phyloP scores from a whole-genome alignment of 495 filamentous ascomycete species.

The Tuber microsphaerosporum region DNA sequence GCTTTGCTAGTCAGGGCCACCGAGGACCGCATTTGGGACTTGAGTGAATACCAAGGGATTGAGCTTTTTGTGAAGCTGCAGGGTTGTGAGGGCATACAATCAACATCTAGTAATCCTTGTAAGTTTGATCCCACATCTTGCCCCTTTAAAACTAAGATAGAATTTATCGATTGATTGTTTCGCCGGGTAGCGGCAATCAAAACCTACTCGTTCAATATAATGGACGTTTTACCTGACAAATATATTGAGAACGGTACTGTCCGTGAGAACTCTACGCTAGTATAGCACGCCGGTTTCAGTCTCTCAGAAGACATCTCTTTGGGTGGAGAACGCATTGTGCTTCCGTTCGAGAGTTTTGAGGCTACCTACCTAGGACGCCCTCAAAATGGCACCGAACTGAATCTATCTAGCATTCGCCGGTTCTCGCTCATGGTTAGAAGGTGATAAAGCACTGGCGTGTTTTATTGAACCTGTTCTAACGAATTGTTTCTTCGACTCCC shows the following conservation, averaged over 20 bases:
- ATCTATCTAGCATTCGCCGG: conserved; percentile 11
- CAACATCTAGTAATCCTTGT: neutral
- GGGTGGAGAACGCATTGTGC: conserved; percentile 18
- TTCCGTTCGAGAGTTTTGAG: conserved; percentile 55
- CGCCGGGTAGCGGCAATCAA: conserved; percentile 47
- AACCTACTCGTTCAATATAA: conserved; percentile 60
- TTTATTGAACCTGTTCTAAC: neutral
- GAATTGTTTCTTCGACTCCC: neutral
- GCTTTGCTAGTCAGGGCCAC: conserved; percentile 71
- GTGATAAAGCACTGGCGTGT: neutral
- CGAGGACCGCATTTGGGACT: conserved; percentile 50
- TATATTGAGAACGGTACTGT: conserved; percentile 48
- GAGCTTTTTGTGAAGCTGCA: conserved; percentile 43
- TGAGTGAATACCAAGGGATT: conserved; percentile 53
- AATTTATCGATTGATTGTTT: conserved; percentile 21
- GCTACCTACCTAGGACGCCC: conserved; percentile 66
- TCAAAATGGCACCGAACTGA: conserved; percentile 47
- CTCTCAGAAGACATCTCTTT: neutral
- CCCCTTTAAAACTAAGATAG: conserved; percentile 8
- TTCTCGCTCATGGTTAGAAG: conserved; percentile 30
- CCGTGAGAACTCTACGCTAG: conserved; percentile 55
- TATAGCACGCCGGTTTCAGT: conserved; percentile 48
- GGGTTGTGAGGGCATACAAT: conserved; percentile 3
- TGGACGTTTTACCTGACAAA: conserved; percentile 52
- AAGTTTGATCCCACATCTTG: neutral